Conservation (phyloP, 108 stramenopile genomes). For the Poteriospumella lacustris region DNA sequence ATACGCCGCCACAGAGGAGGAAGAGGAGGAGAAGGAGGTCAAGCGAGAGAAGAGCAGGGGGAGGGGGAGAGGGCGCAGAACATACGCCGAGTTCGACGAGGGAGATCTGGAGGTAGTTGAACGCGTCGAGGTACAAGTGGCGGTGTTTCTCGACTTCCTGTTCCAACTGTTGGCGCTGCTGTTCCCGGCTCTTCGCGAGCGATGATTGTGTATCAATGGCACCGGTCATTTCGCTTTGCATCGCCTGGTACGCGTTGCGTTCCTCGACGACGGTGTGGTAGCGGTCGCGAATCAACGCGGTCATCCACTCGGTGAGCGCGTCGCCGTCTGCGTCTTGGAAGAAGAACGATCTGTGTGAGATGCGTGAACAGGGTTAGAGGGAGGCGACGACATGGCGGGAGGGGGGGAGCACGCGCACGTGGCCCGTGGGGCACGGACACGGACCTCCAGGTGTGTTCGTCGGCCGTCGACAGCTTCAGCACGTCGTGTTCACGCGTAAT, state of each 20-base stretch:
- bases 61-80: no score
- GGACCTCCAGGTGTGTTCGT: not conserved
- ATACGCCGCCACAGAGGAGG: not conserved
- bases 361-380: not conserved
- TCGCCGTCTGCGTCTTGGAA: conserved; percentile 66
- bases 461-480: not conserved
- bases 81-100: not conserved
- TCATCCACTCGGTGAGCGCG: conserved; percentile 69
- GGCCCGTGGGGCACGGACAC: no score
- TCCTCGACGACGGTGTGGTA: conserved; percentile 75
- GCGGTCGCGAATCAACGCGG: conserved; percentile 64
- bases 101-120: not conserved
- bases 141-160: not conserved
- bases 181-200: not conserved
- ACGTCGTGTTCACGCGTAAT: not conserved
- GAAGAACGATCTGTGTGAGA: conserved; percentile 66
- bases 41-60: no score
- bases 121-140: not conserved
- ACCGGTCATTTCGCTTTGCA: conserved; percentile 31
- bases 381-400: not conserved
- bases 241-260: conserved; percentile 60
- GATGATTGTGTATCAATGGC: not conserved
- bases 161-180: not conserved
- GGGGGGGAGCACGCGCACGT: no score
- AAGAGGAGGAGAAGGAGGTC: no score